Base-by-base conservation (phyloP, 2,329 filamentous ascomycete species). In the Coniella lustricola region DNA sequence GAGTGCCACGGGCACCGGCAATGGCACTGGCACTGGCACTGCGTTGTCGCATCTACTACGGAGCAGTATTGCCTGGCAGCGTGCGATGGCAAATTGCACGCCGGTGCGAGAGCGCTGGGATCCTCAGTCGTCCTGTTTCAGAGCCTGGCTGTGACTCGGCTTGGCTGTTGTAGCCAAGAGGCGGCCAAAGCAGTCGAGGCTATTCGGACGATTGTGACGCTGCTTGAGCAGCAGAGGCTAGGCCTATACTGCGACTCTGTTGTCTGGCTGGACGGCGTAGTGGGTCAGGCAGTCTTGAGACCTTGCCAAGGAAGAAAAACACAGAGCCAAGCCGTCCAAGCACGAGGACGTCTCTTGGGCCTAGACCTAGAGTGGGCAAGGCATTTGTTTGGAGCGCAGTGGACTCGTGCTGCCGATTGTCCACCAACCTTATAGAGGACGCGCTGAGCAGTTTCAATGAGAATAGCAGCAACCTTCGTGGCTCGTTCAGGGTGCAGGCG, bases 271-370 rank as follows among this genome's bases (percentile, higher is more conserved):
- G 40, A 33, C 13, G 34, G 42, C 39, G 52, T 48, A 39, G 58
- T 56, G 60, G 60, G 58, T 63, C 59, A 60, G 55, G 60, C 60
- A 61, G 43, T 60, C 57, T 60, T 65, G 63, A 65, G 60, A 66
- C 64, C 55, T 39, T 59, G 64, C 63, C 64, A 66, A 66, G 64
- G 49, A 46, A 33, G 25, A 5, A 29, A 29, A 5, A 48, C 40
- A 47, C 29, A 32, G 37, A 25, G 40, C 41, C 40, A 31, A 36
- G 38, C 43, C 22, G 25, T 37, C 22, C 22, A 46, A 40, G 44
- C 40, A 42, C 17, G 29, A 7, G 4, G 16, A 14, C 14, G 32
- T 7, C 29, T 2, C 13, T 20, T 21, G 20, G 21, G 9, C 17
- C n/a, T 10, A 9, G 16, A 13, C 17, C 29, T 29, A 8, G n/a